A percentile compares a stretch with the other conserved stretches of the same genome.
phyloP scores from a whole-genome alignment of 2,329 filamentous ascomycete genomes.

The Fusarium virguliforme region DNA sequence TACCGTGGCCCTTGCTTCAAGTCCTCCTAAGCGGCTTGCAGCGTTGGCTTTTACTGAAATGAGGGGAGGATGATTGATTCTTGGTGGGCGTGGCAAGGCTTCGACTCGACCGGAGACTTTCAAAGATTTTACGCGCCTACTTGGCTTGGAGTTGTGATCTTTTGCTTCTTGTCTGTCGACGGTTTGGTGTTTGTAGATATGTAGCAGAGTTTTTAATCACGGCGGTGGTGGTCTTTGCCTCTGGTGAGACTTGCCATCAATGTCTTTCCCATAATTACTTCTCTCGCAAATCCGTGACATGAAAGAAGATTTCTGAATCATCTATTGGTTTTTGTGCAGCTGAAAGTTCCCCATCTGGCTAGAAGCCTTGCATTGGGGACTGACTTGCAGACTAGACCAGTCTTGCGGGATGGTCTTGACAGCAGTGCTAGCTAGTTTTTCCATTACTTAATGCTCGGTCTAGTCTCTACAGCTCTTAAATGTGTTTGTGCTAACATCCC shows the following conservation, averaged over 20 bases:
- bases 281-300: not conserved
- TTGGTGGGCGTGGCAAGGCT: not conserved
- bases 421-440: too few species aligned
- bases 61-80: not conserved
- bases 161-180: not conserved
- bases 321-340: too few species aligned
- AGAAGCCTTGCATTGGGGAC: too few species aligned
- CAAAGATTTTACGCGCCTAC: not conserved
- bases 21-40: not conserved
- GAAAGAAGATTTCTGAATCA: not conserved
- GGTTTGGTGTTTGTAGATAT: conserved; percentile 4
- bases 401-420: too few species aligned
- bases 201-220: not conserved
- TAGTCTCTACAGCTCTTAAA: too few species aligned
- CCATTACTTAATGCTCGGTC: too few species aligned
- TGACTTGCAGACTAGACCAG: too few species aligned
- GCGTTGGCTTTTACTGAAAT: not conserved
- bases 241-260: not conserved
- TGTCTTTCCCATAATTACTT: not conserved
- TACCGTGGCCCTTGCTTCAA: conserved; percentile 6
- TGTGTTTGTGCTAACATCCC: too few species aligned
- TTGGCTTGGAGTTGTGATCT: not conserved
- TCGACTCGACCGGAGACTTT: not conserved
- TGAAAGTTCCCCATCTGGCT: too few species aligned
- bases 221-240: not conserved